A percentile compares a stretch with the other conserved stretches of the same genome.
Evolutionary conservation across 768 basidiomycete genomes (phyloP).

Genomic region (Calocera viscosa): DNA sequence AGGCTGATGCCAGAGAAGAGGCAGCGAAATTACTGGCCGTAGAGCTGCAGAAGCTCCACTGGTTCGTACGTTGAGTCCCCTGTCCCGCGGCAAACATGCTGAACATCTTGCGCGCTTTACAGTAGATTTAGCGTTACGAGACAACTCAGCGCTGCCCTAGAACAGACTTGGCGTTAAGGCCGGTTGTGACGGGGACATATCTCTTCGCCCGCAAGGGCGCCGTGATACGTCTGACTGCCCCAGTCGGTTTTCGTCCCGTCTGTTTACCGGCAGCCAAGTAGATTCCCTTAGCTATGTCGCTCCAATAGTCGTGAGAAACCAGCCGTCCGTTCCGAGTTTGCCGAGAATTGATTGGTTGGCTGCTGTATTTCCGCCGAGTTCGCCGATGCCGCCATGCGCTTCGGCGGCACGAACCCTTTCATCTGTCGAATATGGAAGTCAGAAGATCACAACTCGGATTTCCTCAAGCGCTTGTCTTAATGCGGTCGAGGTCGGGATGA

Average conservation of each 20-base stretch:
- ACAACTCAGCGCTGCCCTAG: background rate
- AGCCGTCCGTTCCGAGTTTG: too few relatives aligned
- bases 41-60: background rate
- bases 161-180: background rate
- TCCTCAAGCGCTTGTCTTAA: too few relatives aligned
- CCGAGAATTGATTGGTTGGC: too few relatives aligned
- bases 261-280: too few relatives aligned
- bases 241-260: background rate
- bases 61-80: background rate
- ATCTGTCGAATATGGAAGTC: too few relatives aligned
- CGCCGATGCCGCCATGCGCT: too few relatives aligned
- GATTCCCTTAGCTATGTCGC: too few relatives aligned
- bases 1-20: background rate
- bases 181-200: background rate
- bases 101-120: background rate
- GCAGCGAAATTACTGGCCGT: background rate
- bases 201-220: background rate
- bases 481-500: too few relatives aligned
- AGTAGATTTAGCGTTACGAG: background rate
- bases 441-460: too few relatives aligned
- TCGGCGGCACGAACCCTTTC: too few relatives aligned
- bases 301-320: too few relatives aligned
- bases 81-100: background rate
- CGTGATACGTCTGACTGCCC: background rate
- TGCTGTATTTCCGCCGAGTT: too few relatives aligned